phyloP scores from a whole-genome alignment of 1,284 basidiomycete genomes.

The Ustilago shanxiensis region DNA sequence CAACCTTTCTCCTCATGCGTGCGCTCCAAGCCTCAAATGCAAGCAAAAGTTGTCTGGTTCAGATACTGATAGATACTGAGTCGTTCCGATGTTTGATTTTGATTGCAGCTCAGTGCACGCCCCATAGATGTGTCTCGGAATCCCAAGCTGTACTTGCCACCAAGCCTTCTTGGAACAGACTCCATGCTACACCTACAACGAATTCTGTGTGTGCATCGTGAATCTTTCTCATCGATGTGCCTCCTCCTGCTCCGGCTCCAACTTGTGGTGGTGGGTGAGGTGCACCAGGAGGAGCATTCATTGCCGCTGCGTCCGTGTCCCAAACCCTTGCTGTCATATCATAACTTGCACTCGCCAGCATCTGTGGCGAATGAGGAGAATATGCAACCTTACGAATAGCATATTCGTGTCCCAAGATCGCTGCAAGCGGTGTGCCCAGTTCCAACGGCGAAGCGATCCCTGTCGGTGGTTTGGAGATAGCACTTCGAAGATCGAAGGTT shows the following conservation, averaged over 20 bases:
- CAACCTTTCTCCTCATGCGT: neutral
- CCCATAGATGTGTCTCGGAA: constrained; percentile 80
- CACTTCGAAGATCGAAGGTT: constrained; percentile 78
- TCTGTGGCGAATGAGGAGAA: constrained; percentile 77
- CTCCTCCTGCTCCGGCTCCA: neutral
- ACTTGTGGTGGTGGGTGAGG: constrained; percentile 71
- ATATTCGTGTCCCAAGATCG: constrained; percentile 72
- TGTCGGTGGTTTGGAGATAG: neutral
- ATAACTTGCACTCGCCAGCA: constrained; percentile 87
- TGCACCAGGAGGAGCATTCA: constrained; percentile 15
- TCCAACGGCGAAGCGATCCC: constrained; percentile 13
- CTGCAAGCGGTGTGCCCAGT: constrained; percentile 41
- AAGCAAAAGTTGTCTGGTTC: too few relatives aligned
- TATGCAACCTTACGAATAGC: constrained; percentile 73
- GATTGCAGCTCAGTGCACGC: constrained; percentile 1
- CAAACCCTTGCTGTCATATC: constrained; percentile 96
- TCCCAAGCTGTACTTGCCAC: constrained; percentile 93
- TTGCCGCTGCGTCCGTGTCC: constrained; percentile 60
- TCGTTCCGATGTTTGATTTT: neutral
- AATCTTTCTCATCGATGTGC: constrained; percentile 74
- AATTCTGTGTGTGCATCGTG: constrained; percentile 94
- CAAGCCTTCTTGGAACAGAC: constrained; percentile 82
- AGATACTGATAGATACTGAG: neutral
- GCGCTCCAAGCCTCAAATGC: neutral
- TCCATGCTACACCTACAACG: constrained; percentile 89